A percentile compares a stretch with the other conserved stretches of the same genome.
Conservation (phyloP, 371 early-diverging fungal species). For the Mortierella sp. region DNA sequence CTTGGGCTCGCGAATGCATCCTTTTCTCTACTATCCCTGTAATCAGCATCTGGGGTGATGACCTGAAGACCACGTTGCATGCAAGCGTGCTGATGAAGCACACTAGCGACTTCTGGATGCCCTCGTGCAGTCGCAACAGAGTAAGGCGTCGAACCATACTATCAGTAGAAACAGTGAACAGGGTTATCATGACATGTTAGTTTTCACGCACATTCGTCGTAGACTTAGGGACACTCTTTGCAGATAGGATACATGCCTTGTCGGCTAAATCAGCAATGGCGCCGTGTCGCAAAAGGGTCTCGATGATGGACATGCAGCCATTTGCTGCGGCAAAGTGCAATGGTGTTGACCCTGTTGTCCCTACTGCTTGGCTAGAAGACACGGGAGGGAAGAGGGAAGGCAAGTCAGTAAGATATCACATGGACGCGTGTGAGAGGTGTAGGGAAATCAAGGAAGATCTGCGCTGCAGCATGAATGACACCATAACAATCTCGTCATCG, state of each 20-base stretch:
- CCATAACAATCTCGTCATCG: no score
- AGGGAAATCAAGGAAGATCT: no score
- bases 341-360: slow-evolving; percentile 75
- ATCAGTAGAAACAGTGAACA: not conserved
- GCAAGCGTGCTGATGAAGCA: slow-evolving; percentile 48
- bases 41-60: slow-evolving; percentile 20
- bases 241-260: slow-evolving; percentile 40
- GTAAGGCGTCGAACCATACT: slow-evolving; percentile 69
- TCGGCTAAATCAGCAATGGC: slow-evolving; percentile 71
- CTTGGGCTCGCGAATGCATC: slow-evolving; percentile 40
- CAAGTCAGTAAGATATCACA: not conserved
- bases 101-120: slow-evolving; percentile 62
- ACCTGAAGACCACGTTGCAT: slow-evolving; percentile 46
- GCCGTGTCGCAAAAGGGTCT: slow-evolving; percentile 69
- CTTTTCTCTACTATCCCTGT: slow-evolving; percentile 11
- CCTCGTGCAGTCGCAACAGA: slow-evolving; percentile 68
- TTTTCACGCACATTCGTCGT: no score
- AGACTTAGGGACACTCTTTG: no score
- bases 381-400: not conserved
- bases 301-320: slow-evolving; percentile 67
- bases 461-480: no score
- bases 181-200: not conserved
- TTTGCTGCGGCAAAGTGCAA: slow-evolving; percentile 83
- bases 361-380: slow-evolving; percentile 41
- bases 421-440: not conserved